phyloP scores from a whole-genome alignment of 306 rosid genomes.

The Oxytropis ochrocephala region DNA sequence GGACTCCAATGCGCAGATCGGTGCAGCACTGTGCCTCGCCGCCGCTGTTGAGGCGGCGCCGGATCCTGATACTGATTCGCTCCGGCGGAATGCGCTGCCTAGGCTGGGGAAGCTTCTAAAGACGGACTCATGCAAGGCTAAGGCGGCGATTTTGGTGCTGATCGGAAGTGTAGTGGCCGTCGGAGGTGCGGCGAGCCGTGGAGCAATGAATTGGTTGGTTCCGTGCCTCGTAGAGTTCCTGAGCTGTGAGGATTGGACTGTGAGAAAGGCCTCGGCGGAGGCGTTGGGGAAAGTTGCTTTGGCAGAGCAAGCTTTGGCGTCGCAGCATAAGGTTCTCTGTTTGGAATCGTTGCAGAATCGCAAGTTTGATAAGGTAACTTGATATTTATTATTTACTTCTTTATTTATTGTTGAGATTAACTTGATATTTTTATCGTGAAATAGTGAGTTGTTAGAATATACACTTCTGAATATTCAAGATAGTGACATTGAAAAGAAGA shows the following conservation, averaged over 20 bases:
- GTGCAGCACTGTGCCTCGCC: conserved; percentile 85
- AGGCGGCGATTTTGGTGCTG: conserved; percentile 67
- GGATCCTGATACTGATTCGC: conserved; percentile 48
- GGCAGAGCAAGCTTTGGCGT: conserved; percentile 55
- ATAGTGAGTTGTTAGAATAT: neutral
- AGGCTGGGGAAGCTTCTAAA: conserved; percentile 68
- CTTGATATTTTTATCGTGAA: neutral
- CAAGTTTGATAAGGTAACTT: conserved; percentile 80
- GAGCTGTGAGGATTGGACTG: conserved; percentile 79
- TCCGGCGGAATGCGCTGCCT: conserved; percentile 51
- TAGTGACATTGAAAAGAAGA: neutral
- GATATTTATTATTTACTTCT: neutral
- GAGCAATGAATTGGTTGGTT: conserved; percentile 70
- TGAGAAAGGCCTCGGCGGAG: conserved; percentile 88
- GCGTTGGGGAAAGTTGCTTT: conserved; percentile 69
- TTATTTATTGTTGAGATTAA: neutral
- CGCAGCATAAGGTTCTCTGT: conserved; percentile 49
- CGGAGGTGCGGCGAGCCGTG: conserved; percentile 70
- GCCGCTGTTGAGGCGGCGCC: conserved; percentile 84
- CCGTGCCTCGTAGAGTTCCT: conserved; percentile 70
- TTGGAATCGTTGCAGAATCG: conserved; percentile 73
- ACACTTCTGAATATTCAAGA: neutral
- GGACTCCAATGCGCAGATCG: conserved; percentile 83
- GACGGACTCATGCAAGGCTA: conserved; percentile 72
- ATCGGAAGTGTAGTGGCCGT: conserved; percentile 62